phyloP scores from a whole-genome alignment of 2,329 filamentous ascomycete species.

The Neurospora crassa region DNA sequence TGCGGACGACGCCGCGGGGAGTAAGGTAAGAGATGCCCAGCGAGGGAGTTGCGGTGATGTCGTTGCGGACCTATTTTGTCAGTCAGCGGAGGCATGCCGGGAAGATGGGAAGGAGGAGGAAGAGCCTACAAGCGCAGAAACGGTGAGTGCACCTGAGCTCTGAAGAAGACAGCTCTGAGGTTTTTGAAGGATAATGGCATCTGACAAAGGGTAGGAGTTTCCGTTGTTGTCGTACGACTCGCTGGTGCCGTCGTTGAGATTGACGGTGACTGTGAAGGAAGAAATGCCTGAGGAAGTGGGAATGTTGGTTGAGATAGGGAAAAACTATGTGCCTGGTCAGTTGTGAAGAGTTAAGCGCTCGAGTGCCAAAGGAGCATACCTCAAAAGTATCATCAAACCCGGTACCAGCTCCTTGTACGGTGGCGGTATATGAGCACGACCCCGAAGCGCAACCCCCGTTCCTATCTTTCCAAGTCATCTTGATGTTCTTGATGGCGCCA shows the following conservation, averaged over 20 bases:
- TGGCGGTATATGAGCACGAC: conserved; percentile 35
- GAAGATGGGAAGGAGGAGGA: not conserved
- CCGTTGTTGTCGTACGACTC: conserved; percentile 48
- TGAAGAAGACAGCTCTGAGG: conserved; percentile 47
- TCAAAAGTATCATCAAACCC: conserved; percentile 54
- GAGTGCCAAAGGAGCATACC: conserved; percentile 3
- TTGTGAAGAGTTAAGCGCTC: not conserved
- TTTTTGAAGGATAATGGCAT: conserved; percentile 44
- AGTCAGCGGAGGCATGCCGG: not conserved
- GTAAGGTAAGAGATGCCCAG: conserved; percentile 35
- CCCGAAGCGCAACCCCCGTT: conserved; percentile 38
- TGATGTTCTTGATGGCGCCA: conserved; percentile 35
- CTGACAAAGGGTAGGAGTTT: conserved; percentile 42
- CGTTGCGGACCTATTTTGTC: conserved; percentile 32
- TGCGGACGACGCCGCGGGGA: conserved; percentile 21
- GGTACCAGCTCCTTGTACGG: conserved; percentile 35
- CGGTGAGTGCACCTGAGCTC: conserved; percentile 31
- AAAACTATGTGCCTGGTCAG: conserved; percentile 27
- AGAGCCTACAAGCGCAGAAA: conserved; percentile 29
- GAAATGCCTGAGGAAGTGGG: conserved; percentile 50
- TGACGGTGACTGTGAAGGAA: conserved; percentile 46
- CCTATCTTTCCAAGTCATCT: conserved; percentile 47
- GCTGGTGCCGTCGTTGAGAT: conserved; percentile 35
- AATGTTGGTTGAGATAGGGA: conserved; percentile 40
- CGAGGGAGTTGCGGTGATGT: conserved; percentile 30